Conservation (phyloP, 441 rosid genomes). For the Oxalis stricta region DNA sequence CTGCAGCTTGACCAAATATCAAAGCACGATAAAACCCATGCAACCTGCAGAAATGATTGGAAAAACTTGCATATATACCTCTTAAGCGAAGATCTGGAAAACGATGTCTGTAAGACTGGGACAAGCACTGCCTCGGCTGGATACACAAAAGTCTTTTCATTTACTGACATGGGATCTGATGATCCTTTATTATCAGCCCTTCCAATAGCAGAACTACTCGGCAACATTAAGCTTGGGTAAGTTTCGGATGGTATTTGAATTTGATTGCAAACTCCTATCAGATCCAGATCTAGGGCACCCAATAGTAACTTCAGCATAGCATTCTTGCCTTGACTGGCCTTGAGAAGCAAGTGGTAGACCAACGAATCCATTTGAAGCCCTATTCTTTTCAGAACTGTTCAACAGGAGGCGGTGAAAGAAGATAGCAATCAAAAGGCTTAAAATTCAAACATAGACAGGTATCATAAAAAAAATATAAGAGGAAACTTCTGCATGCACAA, state of each 20-base stretch:
- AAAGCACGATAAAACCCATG: background rate
- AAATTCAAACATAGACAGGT: conserved; percentile 2
- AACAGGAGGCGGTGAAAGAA: conserved; percentile 13
- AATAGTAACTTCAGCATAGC: conserved; percentile 78
- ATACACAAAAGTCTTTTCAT: conserved; percentile 71
- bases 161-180: conserved; percentile 22
- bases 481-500: too few species aligned
- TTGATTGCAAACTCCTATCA: conserved; percentile 34
- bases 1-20: conserved; percentile 4
- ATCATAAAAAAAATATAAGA: background rate
- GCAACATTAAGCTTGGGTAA: conserved; percentile 45
- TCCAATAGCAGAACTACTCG: conserved; percentile 48
- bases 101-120: conserved; percentile 78
- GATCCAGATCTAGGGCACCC: conserved; percentile 52
- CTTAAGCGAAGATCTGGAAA: conserved; percentile 80
- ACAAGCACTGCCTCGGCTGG: conserved; percentile 93
- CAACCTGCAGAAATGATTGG: conserved; percentile 1
- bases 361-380: conserved; percentile 44
- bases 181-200: conserved; percentile 49
- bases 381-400: conserved; percentile 52
- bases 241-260: conserved; percentile 28
- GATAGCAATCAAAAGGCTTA: conserved; percentile 9
- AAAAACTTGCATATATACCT: conserved; percentile 34
- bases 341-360: conserved; percentile 67
- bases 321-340: conserved; percentile 56